Conservation (phyloP, 2,329 filamentous ascomycete species). For the Corynespora cassiicola region DNA sequence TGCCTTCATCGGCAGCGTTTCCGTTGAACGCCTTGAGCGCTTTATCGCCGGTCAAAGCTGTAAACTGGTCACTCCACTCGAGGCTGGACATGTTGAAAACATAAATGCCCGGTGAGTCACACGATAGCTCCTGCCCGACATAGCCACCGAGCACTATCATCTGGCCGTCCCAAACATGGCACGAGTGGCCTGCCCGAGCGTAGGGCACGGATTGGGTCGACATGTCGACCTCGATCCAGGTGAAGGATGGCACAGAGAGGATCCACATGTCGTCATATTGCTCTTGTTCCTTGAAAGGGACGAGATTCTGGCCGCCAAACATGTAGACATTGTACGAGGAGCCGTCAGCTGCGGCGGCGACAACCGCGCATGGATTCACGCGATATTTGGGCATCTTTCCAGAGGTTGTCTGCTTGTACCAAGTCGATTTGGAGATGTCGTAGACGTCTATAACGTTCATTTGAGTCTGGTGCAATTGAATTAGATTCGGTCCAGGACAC, state of each 20-base stretch:
- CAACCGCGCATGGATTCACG: conserved; percentile 74
- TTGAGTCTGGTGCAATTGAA: conserved; percentile 51
- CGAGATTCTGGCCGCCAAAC: conserved; percentile 77
- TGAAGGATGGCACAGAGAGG: conserved; percentile 79
- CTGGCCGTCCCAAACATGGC: conserved; percentile 79
- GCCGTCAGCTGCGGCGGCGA: conserved; percentile 74
- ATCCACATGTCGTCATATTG: conserved; percentile 81
- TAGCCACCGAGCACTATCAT: conserved; percentile 81
- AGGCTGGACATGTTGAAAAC: conserved; percentile 77
- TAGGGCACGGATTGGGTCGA: conserved; percentile 55
- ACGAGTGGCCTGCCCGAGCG: conserved; percentile 75
- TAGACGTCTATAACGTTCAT: conserved; percentile 84
- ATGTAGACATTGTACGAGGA: conserved; percentile 80
- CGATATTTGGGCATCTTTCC: conserved; percentile 64
- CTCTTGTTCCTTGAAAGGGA: conserved; percentile 63
- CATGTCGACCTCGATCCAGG: conserved; percentile 73
- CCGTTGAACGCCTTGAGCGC: conserved; percentile 47
- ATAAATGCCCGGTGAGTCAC: conserved; percentile 74
- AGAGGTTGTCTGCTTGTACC: conserved; percentile 76
- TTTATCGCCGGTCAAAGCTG: conserved; percentile 65
- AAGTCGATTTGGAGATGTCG: conserved; percentile 72
- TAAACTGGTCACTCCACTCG: conserved; percentile 74
- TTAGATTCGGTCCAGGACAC: background rate
- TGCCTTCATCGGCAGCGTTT: conserved; percentile 38
- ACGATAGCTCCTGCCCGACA: conserved; percentile 64